Evolutionary conservation across 192 early-diverging fungal species (phyloP), one percentile per base, ranked within the genome.

Genomic region (Spinellus fusiger): DNA sequence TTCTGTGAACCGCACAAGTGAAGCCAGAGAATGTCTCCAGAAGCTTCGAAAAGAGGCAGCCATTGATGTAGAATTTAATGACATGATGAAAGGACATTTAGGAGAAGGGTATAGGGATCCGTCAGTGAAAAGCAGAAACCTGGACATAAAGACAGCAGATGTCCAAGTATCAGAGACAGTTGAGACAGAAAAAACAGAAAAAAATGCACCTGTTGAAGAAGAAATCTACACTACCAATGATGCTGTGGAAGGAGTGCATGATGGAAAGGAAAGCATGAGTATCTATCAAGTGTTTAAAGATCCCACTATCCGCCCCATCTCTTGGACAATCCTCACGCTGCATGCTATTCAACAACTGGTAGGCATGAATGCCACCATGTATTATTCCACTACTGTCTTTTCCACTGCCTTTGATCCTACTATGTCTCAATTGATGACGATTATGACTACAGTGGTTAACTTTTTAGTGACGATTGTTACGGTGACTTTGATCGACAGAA

Each of bases 311-410:
- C 71, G 81, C 20, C 68, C 70, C 34, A 81, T 87, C 40, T 77
- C 91, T 0, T n/a, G 87, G 15, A 77, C 80, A 40, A 85, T 84
- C 49, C 70, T 89, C 18, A 69, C 78, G 9, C 58, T 92, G 13
- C 88, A 91, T 70, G 75, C 85, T 37, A 74, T 81, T 62, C 93
- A 94, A 71, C 91, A 93, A 68, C 76, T 93, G 28, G 84, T 81
- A 49, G 91, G 88, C 54, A 91, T 94, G 67, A 92, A 92, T 66
- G 90, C 85, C 15, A 83, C 91, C 40, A 89, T 91, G 62, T 91
- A 87, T 73, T 95, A 92, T 68, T 87, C 83, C n/a, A 89, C 93
- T 6, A 84, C 83, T n/a, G 90, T 93, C 49, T 87, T 93, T 76
- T 77, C 77, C 46, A 55, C 85, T 65, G 64, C 62, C 31, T 86